Percentiles rank a stretch among this genome's conserved stretches.
Conservation (phyloP, 1,139 yeast genomes). For the Sugiyamaella japonica region DNA sequence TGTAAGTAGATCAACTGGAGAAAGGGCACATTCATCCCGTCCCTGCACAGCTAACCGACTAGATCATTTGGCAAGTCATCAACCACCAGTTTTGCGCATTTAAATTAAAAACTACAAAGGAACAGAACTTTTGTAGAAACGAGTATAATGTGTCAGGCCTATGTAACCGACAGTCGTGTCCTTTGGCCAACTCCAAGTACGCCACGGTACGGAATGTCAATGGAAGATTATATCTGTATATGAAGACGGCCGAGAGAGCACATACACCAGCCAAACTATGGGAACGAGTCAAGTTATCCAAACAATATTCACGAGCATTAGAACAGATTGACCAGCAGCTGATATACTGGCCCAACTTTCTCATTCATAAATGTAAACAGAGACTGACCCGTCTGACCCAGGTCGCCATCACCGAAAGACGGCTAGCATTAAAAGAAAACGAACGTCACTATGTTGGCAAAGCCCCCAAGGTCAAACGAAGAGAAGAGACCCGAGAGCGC, state of each 20-base stretch:
- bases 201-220: slow-evolving; percentile 91
- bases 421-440: slow-evolving; percentile 85
- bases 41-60: slow-evolving; percentile 34
- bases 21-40: neutral
- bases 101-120: slow-evolving; percentile 76
- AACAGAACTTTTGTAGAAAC: slow-evolving; percentile 81
- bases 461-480: slow-evolving; percentile 89
- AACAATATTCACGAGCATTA: slow-evolving; percentile 83
- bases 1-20: slow-evolving; percentile 7
- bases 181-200: slow-evolving; percentile 91
- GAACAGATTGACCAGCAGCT: slow-evolving; percentile 84
- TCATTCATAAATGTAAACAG: slow-evolving; percentile 92
- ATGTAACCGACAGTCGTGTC: slow-evolving; percentile 91
- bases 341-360: slow-evolving; percentile 88
- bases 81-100: slow-evolving; percentile 89
- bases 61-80: slow-evolving; percentile 87
- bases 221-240: slow-evolving; percentile 84
- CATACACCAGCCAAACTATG: slow-evolving; percentile 91
- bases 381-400: slow-evolving; percentile 91
- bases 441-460: slow-evolving; percentile 92
- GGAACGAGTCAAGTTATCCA: slow-evolving; percentile 89
- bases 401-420: slow-evolving; percentile 93
- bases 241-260: slow-evolving; percentile 97
- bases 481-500: slow-evolving; percentile 92
- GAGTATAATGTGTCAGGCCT: slow-evolving; percentile 88